Percentiles rank a stretch among this genome's conserved stretches.
Evolutionary conservation across 768 basidiomycete genomes (phyloP).

Genomic region (Tricholoma matsutake): DNA sequence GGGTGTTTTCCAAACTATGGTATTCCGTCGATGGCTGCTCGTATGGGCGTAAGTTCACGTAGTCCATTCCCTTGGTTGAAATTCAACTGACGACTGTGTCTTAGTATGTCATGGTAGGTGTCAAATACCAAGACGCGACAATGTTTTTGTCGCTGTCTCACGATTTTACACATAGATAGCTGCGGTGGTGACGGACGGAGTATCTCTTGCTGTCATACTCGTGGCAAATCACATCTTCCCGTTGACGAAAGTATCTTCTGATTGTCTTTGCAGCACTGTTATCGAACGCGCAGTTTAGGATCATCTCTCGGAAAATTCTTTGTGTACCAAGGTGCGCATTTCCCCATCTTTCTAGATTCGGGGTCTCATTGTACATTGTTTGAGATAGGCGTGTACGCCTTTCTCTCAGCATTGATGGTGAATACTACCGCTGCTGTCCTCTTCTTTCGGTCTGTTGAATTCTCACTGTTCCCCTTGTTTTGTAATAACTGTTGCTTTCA

Average conservation of each 20-base stretch:
- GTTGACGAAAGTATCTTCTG: background rate
- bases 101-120: slow-evolving; percentile 21
- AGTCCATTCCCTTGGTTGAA: background rate
- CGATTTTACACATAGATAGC: slow-evolving; percentile 23
- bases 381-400: slow-evolving; percentile 30
- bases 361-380: background rate
- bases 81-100: background rate
- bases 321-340: slow-evolving; percentile 31
- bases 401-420: slow-evolving; percentile 28
- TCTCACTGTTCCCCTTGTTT: background rate
- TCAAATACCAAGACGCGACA: background rate
- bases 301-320: slow-evolving; percentile 34
- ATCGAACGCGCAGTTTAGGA: slow-evolving; percentile 25
- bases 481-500: slow-evolving; percentile 9
- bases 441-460: slow-evolving; percentile 31
- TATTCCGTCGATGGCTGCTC: slow-evolving; percentile 25
- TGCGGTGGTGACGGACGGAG: slow-evolving; percentile 35
- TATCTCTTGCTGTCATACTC: slow-evolving; percentile 34
- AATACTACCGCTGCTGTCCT: slow-evolving; percentile 26
- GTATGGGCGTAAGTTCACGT: slow-evolving; percentile 31
- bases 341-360: background rate
- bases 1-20: slow-evolving; percentile 42
- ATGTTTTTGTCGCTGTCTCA: background rate
- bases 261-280: slow-evolving; percentile 22
- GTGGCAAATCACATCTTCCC: slow-evolving; percentile 21